Evolutionary conservation across 176 grass and related monocot genomes (phyloP).

Genomic region (Raddia guianensis): DNA sequence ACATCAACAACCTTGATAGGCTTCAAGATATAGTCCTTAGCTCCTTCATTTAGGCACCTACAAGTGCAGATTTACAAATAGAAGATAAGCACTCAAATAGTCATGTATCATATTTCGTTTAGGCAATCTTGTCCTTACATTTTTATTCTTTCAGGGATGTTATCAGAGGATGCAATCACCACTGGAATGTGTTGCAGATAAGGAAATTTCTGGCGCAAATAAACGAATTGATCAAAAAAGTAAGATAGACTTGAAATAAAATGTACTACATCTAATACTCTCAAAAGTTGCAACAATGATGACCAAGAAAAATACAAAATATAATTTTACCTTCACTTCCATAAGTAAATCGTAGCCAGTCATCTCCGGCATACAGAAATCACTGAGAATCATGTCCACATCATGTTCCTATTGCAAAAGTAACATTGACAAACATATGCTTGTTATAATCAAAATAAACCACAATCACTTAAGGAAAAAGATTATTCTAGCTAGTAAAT

Average conservation of each 20-base stretch:
- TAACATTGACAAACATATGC: background rate
- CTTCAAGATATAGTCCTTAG: constrained; percentile 10
- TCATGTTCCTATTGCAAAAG: background rate
- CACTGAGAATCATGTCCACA: constrained; percentile 8
- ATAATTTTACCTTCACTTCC: constrained; percentile 25
- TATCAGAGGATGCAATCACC: constrained; percentile 16
- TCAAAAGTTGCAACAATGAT: background rate
- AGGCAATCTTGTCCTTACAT: background rate
- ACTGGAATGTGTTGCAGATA: background rate
- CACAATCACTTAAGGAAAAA: background rate
- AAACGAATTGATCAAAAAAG: background rate
- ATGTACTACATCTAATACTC: background rate
- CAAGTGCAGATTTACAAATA: background rate
- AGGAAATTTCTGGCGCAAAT: constrained; percentile 8
- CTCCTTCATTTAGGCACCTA: constrained; percentile 21
- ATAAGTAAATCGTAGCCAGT: constrained; percentile 18
- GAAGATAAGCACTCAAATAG: background rate
- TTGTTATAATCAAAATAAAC: background rate
- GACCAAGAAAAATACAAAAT: background rate
- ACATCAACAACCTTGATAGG: background rate
- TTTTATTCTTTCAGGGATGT: constrained; percentile 13
- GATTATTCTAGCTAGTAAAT: background rate
- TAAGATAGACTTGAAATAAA: background rate
- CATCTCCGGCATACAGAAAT: constrained; percentile 16
- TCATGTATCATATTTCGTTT: background rate